Percentiles rank a stretch among this genome's conserved stretches.
phyloP scores from a whole-genome alignment of 306 rosid genomes.

The Prunus padus region DNA sequence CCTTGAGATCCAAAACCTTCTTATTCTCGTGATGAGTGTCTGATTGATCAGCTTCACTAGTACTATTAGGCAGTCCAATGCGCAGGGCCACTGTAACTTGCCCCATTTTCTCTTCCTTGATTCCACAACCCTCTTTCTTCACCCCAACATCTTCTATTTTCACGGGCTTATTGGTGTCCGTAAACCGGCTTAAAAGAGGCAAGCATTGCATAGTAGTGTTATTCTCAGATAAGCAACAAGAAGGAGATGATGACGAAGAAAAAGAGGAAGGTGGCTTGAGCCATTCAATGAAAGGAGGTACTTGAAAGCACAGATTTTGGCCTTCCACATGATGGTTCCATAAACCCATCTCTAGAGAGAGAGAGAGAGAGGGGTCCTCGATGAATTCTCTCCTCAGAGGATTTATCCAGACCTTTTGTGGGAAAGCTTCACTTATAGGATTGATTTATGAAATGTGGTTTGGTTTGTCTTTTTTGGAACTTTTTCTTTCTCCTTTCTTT shows the following conservation, averaged over 20 bases:
- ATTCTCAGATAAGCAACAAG: constrained; percentile 30
- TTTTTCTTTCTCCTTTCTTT: constrained; percentile 25
- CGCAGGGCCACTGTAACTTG: constrained; percentile 68
- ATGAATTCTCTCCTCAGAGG: constrained; percentile 46
- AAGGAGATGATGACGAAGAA: constrained; percentile 24
- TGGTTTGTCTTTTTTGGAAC: constrained; percentile 53
- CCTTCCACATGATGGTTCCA: constrained; percentile 48
- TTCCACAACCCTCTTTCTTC: constrained; percentile 38
- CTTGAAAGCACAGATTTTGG: constrained; percentile 46
- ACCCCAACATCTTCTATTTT: constrained; percentile 34
- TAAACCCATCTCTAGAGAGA: constrained; percentile 64
- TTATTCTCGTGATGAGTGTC: constrained; percentile 21
- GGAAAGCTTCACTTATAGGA: constrained; percentile 34
- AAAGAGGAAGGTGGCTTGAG: constrained; percentile 64
- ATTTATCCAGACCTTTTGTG: constrained; percentile 44
- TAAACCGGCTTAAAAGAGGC: constrained; percentile 52
- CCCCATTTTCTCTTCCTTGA: constrained; percentile 54
- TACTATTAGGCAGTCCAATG: constrained; percentile 70
- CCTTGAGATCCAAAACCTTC: constrained; percentile 34
- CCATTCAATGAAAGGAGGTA: constrained; percentile 94
- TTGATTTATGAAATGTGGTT: constrained; percentile 40
- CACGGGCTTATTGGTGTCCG: constrained; percentile 22
- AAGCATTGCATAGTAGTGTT: constrained; percentile 50
- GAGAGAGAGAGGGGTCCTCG: constrained; percentile 25
- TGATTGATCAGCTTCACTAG: not conserved